Conservation (phyloP, 2,329 filamentous ascomycete species). For the Apiospora phragmitis region DNA sequence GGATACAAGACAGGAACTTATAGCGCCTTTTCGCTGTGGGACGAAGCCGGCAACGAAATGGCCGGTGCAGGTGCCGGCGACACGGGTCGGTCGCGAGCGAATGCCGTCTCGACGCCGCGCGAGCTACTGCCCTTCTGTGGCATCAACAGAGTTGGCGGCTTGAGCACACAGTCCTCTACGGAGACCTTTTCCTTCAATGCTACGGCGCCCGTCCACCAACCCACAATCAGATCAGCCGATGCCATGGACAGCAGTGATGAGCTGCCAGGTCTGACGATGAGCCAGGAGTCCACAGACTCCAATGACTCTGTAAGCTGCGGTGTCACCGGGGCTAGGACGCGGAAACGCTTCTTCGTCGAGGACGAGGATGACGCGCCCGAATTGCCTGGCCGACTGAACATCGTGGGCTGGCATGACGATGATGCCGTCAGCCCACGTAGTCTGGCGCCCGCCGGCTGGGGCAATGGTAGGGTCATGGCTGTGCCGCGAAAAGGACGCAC, state of each 20-base stretch:
- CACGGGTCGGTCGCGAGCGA: constrained; percentile 24
- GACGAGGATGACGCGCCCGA: constrained; percentile 39
- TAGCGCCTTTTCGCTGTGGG: constrained; percentile 54
- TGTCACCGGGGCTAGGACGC: constrained; percentile 27
- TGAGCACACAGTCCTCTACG: constrained; percentile 52
- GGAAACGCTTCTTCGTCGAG: constrained; percentile 51
- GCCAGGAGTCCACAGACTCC: constrained; percentile 53
- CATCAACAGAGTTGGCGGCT: constrained; percentile 72
- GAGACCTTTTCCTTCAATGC: constrained; percentile 31
- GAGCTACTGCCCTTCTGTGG: constrained; percentile 83
- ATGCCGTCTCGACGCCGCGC: constrained; percentile 37
- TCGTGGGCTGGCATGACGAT: constrained; percentile 30
- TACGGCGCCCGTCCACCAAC: constrained; percentile 6
- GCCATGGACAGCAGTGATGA: constrained; percentile 33
- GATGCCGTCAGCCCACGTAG: constrained; percentile 43
- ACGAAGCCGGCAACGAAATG: constrained; percentile 35
- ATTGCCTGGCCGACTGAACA: constrained; percentile 23
- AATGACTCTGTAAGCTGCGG: constrained; percentile 20
- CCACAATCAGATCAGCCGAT: constrained; percentile 16
- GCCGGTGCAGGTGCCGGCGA: constrained; percentile 17
- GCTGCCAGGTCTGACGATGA: constrained; percentile 52
- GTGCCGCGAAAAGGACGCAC: constrained; percentile 38
- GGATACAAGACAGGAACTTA: constrained; percentile 80
- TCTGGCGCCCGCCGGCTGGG: constrained; percentile 37
- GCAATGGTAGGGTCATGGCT: constrained; percentile 48